Evolutionary conservation across 306 rosid species (phyloP), one percentile per base, ranked within the genome.

Genomic region (Corylus americana): DNA sequence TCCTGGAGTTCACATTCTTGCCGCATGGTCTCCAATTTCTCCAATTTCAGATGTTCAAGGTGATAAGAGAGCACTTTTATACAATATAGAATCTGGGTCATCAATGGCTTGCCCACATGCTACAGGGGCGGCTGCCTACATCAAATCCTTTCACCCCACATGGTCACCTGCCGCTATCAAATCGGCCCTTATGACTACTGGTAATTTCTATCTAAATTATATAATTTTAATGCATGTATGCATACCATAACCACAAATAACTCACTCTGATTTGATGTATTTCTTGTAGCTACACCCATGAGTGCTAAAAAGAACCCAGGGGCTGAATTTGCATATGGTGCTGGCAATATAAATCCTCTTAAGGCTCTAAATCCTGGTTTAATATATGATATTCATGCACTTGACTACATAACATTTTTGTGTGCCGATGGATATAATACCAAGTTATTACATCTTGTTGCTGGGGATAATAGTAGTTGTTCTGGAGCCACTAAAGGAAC

Each of bases 51-150:
- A 0, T 0, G 0, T 17, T 27, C 1, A 10, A 70, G 75, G 31
- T 8, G 92, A 87, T 70, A 49, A 76, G 0, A 87, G 89, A 83
- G 1, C 0, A 62, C 0, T 14, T 0, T 2, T 18, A 0, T 89
- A 14, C n/a, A 67, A 82, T 2, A 13, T 87, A 3, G 2, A 8
- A 0, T 77, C 85, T 0, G 90, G 90, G 17, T 84, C 91, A 48
- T 90, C 94, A 71, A 86, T 90, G 94, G 80, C 94, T 0, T 88
- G 90, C 18, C 94, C 88, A 35, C 94, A 90, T 83, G 86, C 66
- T 7, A 3, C 86, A 0, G 89, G 42, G 0, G 82, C 62, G 1
- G 93, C 91, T 8, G 89, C 91, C 14, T 87, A 82, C 7, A 71
- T 90, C 67, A 90, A 90, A 73, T 90, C 92, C 25, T 81, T 86